Evolutionary conservation across 768 basidiomycete species (phyloP), one percentile per base, ranked within the genome.

Genomic region (Boletus rubropictus): DNA sequence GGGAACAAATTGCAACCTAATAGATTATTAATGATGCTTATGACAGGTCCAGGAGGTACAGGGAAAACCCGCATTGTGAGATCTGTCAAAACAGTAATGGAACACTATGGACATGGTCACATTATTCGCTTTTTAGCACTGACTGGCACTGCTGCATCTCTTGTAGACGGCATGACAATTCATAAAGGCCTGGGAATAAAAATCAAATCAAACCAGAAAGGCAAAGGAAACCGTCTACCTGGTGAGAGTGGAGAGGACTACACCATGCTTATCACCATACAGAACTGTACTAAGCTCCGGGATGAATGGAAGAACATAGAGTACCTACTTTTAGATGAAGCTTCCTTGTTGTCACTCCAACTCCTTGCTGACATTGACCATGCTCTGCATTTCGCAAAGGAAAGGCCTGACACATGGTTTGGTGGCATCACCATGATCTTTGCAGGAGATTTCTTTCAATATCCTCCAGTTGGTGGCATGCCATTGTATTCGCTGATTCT

Each of bases 341-440:
- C 14, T 10, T 38, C 15, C 9, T 18, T 18, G 9, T 3, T 18
- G 8, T 33, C 17, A n/a, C 27, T 21, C 0, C 12, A 45, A 5
- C 14, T 45, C 0, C 15, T 45, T 1, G 36, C 35, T 2, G 28
- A 45, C 1, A 38, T 71, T 11, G 65, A 70, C 46, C 54, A 61
- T 48, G 56, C 60, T 0, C 39, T 68, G 0, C 24, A 55, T 0
- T 65, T 52, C 56, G 61, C 31, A 17, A 33, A 33, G n/a, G n/a
- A 33, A 5, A 33, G 7, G 11, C 31, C 31, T 14, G 3, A 32
- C 7, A 5, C 4, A 5, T 32, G 31, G 31, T 32, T 32, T 7
- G 31, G 31, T 2, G 31, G 31, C 0, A 3, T 32, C 1, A 7
- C 5, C 1, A 32, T 32, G 0, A n/a, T 32, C 5, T 32, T 32